Evolutionary conservation across 345 rosid species (phyloP), one percentile per base, ranked within the genome.

Genomic region (Pelargonium nanum): DNA sequence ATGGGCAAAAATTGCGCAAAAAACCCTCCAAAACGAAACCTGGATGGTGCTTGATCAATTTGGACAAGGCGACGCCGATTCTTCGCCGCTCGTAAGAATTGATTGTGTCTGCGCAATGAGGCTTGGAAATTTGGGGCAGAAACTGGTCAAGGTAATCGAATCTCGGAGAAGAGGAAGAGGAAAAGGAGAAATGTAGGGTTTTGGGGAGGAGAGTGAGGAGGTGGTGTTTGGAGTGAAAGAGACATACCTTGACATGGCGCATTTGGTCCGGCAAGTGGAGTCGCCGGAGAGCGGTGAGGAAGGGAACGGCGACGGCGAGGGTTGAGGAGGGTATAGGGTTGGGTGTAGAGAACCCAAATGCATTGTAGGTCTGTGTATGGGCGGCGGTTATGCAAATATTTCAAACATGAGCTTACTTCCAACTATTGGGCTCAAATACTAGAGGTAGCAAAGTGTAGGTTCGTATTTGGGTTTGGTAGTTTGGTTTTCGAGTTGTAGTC

Each of bases 51-150:
- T 87, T 87, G 32, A 85, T 68, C 4, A 85, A 51, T 50, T 64
- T 76, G 56, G 84, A 71, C 12, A 87, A 44, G 12, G 81, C 85
- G 23, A 85, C 81, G 34, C 54, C 54, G 34, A 87, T 60, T 65
- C 61, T 68, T 5, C 91, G 84, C 61, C 78, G 84, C 69, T 87
- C 91, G 24, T 64, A 65, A 22, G 86, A 75, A 61, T 83, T 84
- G 54, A 81, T 30, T 28, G 26, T 65, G 70, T 55, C 56, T 34
- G 63, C 69, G 54, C 65, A 66, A 64, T 65, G 55, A 4, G 55
- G 24, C 21, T 32, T 52, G 15, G 70, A 55, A 61, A 15, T 56
- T 12, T 59, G 68, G 5, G 83, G 84, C 8, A 65, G 66, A 71
- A 84, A 84, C 76, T 78, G 89, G 60, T 63, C 21, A 50, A 86